Evolutionary conservation across 371 early-diverging fungal genomes (phyloP).

Genomic region (Mucor mucedo): DNA sequence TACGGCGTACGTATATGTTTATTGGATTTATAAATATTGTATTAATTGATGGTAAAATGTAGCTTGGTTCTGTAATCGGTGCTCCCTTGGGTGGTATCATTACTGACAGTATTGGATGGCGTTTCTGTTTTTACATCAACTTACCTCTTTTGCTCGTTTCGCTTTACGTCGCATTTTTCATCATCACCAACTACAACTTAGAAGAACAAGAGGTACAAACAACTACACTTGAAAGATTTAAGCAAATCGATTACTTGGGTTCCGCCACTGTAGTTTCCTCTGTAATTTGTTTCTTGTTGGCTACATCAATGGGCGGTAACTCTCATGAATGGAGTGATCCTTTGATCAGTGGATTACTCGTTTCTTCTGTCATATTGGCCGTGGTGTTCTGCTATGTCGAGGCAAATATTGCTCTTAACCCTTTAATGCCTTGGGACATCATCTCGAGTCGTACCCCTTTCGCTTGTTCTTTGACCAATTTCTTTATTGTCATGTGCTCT

Average conservation of each 20-base stretch:
- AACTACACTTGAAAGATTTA: conserved; percentile 55
- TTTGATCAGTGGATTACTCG: conserved; percentile 57
- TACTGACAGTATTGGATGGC: conserved; percentile 64
- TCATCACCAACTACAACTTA: conserved; percentile 49
- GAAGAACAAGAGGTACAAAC: conserved; percentile 40
- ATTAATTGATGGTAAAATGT: conserved; percentile 15
- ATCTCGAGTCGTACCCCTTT: conserved; percentile 46
- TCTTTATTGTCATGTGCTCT: conserved; percentile 44
- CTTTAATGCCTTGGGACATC: conserved; percentile 73
- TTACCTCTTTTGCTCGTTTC: conserved; percentile 69
- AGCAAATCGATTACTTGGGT: conserved; percentile 71
- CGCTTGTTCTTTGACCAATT: conserved; percentile 42
- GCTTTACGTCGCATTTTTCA: conserved; percentile 49
- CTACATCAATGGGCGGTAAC: conserved; percentile 70
- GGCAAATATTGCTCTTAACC: conserved; percentile 74
- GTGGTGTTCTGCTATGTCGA: conserved; percentile 62
- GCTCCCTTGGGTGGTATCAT: conserved; percentile 60
- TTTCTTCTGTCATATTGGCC: conserved; percentile 50
- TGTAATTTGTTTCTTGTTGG: conserved; percentile 61
- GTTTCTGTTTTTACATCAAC: conserved; percentile 79
- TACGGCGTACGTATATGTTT: conserved; percentile 39
- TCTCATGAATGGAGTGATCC: conserved; percentile 67
- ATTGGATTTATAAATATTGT: background rate
- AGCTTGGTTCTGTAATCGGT: conserved; percentile 68
- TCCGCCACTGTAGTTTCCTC: conserved; percentile 52